Evolutionary conservation across 1,284 basidiomycete species (phyloP), one percentile per base, ranked within the genome.

Genomic region (Anthracocystis setariae): DNA sequence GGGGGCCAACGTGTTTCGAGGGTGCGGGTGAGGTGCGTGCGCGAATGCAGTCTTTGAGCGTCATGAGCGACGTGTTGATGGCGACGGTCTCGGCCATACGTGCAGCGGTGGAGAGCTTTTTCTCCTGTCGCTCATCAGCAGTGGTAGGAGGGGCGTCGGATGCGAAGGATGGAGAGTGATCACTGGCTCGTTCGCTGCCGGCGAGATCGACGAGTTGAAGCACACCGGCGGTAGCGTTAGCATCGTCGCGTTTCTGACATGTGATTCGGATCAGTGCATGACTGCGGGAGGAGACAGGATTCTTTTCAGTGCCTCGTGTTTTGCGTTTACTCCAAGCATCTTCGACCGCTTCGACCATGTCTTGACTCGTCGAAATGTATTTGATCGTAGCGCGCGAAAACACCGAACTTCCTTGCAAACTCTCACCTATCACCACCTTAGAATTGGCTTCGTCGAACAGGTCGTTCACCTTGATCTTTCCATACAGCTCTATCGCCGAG

Each of bases 21-120:
- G 46, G 33, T 0, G 53, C 10, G 20, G 58, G 48, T 3, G 48
- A 50, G 0, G 64, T 59, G 3, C 66, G 43, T 2, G 55, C 27
- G 2, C 52, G 60, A 9, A 70, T 64, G 18, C 66, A 70, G 17
- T 40, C 32, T 42, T 67, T 67, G 20, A 67, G 37, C 33, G 57
- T 67, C 64, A 67, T 68, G 10, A 68, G 33, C 33, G 52, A 53
- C 13, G 65, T 61, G 24, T 68, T 68, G 58, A 68, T 68, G n/a
- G 65, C 53, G 0, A 62, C 46, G 2, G 65, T 68, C 29, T 68
- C 65, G 3, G 65, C 46, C 54, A 68, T 68, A 3, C 64, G n/a
- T 3, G 37, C 17, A 4, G 37, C 51, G 18, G 17, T 15, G 20
- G 40, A 42, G 40, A 42, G 40, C 17, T 37, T 38, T 9, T 39